Base-by-base conservation (phyloP, 1,284 basidiomycete species). In the Fomes fomentarius region DNA sequence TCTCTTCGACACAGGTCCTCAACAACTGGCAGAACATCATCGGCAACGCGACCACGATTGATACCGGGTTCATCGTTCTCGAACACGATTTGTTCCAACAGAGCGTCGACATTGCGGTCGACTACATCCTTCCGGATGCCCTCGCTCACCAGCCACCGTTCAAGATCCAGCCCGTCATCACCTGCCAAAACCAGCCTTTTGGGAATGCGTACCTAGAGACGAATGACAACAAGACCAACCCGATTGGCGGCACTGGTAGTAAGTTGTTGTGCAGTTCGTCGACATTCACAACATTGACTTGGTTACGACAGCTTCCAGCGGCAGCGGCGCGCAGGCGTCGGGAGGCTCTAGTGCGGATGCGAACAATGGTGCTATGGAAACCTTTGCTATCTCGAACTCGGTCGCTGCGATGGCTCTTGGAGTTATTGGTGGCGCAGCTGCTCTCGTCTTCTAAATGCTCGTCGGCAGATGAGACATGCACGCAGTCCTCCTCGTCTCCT, bases 81-180 rank as follows among this genome's bases (percentile, higher is more conserved):
- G 87, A 87, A 68, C 87, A 89, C 64, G 87, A 89, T 67, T 75
- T 89, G 39, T 88, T 84, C 74, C 78, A 83, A 65, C 82, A 88
- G 66, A 75, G 79, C 0, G 86, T 89, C 22, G 82, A 89, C 57
- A 71, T 88, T n/a, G 85, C 85, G 2, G 84, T 81, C 5, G 87
- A 85, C 17, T 89, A 88, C 69, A 84, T 88, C 58, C 75, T 88
- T 21, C 86, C 86, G 2, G 82, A 85, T 62, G 86, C 84, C 5
- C 69, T 86, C 39, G 83, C 83, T 0, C 80, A 80, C 68, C 72
- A 78, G 61, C 82, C 83, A 53, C 68, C 74, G 34, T 83, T 92
- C 74, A 82, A 74, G 39, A 84, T 89, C 47, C 64, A 78, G 63
- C 84, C 85, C 14, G 81, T 95, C 66, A 77, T 87, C 56, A 69